Base-by-base conservation (phyloP, 768 basidiomycete species). In the Steccherinum ochraceum region DNA sequence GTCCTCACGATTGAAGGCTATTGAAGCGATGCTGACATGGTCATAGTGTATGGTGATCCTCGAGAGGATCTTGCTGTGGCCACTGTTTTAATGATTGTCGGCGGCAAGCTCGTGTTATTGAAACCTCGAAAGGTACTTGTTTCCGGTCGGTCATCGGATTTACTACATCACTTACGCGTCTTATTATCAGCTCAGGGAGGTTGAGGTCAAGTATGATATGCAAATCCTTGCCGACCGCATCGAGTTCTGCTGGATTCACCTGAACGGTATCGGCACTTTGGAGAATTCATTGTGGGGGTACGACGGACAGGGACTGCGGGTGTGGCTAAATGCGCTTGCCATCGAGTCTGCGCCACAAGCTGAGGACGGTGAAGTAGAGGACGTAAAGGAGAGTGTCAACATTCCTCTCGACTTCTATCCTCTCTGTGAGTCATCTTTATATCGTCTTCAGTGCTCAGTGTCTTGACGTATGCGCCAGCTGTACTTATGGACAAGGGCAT, bases 401-500 rank as follows among this genome's bases (percentile, higher is more conserved):
- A 90, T 99, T 30, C 80, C 84, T 3, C 71, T 98, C 12, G 89
- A 96, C 58, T 99, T 98, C 63, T 99, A 98, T 63, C 95, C 95
- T 0, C 67, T 99, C 16, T 97, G 95, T 97, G 61, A 61, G 75
- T 69, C 16, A 19, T 24, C 43, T 18, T n/a, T 23, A 19, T n/a
- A 12, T 39, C 40, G 21, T 53, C n/a, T 16, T 51, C 52, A 54
- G 52, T 54, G 30, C 54, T 30, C 19, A 25, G 49, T 12, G 40
- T 3, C 21, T 12, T 47, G 25, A 24, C 24, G 25, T n/a, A n/a
- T n/a, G n/a, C n/a, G n/a, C n/a, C 5, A 98, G 95, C 95, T 51
- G 93, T 93, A 5, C 77, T 99, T 21, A 98, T 98, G 93, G 94
- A 97, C 67, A 99, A 97, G 63, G 95, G 94, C 1, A 96, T 99